Conservation (phyloP, 2,329 filamentous ascomycete genomes). For the Exophiala viscosa region DNA sequence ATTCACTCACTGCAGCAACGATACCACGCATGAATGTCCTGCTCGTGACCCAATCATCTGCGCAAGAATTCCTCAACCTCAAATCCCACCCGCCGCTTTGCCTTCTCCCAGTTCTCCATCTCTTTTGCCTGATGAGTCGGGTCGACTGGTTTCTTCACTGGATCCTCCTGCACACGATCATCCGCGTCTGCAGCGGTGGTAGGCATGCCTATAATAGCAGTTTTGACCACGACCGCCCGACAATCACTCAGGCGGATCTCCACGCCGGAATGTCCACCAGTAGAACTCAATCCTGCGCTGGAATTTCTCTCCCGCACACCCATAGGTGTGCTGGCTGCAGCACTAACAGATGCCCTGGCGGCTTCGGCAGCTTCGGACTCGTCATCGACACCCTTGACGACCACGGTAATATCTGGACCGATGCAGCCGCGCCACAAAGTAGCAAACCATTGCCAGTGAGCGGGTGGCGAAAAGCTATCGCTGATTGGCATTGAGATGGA, state of each 20-base stretch:
- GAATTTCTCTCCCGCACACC: neutral
- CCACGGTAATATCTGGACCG: conserved; percentile 63
- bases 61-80: conserved; percentile 73
- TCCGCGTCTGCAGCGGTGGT: conserved; percentile 44
- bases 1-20: no score
- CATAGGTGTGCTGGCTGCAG: neutral
- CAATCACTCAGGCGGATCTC: conserved; percentile 27
- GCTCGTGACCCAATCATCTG: conserved; percentile 26
- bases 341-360: conserved; percentile 31
- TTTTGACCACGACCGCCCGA: conserved; percentile 27
- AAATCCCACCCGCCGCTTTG: conserved; percentile 72
- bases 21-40: no score
- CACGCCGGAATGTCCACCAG: conserved; percentile 20
- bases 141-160: neutral
- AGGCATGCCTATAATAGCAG: conserved; percentile 9
- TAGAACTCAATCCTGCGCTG: conserved; percentile 1
- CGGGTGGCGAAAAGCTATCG: conserved; percentile 74
- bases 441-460: conserved; percentile 98
- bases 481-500: conserved; percentile 69
- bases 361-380: conserved; percentile 34
- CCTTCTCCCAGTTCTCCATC: conserved; percentile 58
- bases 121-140: conserved; percentile 27
- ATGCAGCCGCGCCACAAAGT: conserved; percentile 85
- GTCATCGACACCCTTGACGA: conserved; percentile 40
- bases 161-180: conserved; percentile 19